phyloP scores from a whole-genome alignment of 1,139 yeast species.

The Lodderomyces metapsilosis region DNA sequence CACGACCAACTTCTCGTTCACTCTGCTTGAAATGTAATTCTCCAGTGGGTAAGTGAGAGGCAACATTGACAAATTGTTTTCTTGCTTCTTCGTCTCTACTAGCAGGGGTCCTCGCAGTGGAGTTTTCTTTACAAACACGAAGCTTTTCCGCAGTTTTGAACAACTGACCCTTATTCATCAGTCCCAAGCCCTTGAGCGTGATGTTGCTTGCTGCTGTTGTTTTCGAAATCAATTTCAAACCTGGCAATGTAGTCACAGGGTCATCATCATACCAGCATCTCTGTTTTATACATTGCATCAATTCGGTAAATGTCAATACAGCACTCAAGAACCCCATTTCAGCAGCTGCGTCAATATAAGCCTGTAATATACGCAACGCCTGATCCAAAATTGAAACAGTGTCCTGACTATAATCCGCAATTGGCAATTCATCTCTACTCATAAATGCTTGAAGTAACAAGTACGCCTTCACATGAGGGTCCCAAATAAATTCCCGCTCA shows the following conservation, averaged over 20 bases:
- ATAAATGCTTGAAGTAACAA: slow-evolving; percentile 84
- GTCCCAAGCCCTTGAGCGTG: slow-evolving; percentile 9
- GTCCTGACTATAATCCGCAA: slow-evolving; percentile 94
- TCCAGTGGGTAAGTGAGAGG: slow-evolving; percentile 51
- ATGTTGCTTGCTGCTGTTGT: slow-evolving; percentile 20
- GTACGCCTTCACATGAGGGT: slow-evolving; percentile 92
- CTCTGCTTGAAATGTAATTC: slow-evolving; percentile 33
- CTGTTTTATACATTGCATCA: slow-evolving; percentile 89
- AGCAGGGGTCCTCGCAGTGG: slow-evolving; percentile 1
- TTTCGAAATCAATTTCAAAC: slow-evolving; percentile 40
- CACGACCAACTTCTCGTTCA: slow-evolving; percentile 30
- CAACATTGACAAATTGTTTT: slow-evolving; percentile 42
- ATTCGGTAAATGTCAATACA: slow-evolving; percentile 56
- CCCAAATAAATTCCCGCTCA: slow-evolving; percentile 75
- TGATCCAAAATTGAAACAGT: slow-evolving; percentile 92
- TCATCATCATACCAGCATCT: slow-evolving; percentile 84
- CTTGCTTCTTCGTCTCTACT: slow-evolving; percentile 17
- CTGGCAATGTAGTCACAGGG: slow-evolving; percentile 71
- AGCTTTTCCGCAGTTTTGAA: slow-evolving; percentile 29
- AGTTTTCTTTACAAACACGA: neutral
- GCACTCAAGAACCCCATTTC: slow-evolving; percentile 73
- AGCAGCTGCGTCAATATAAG: slow-evolving; percentile 85
- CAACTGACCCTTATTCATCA: slow-evolving; percentile 25
- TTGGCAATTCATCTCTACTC: slow-evolving; percentile 81
- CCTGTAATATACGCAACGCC: slow-evolving; percentile 89